These are phyloP conservation scores for Camelina sativa DNA, from an alignment of 345 rosid genomes.

Conservation along the genomic window DNA sequence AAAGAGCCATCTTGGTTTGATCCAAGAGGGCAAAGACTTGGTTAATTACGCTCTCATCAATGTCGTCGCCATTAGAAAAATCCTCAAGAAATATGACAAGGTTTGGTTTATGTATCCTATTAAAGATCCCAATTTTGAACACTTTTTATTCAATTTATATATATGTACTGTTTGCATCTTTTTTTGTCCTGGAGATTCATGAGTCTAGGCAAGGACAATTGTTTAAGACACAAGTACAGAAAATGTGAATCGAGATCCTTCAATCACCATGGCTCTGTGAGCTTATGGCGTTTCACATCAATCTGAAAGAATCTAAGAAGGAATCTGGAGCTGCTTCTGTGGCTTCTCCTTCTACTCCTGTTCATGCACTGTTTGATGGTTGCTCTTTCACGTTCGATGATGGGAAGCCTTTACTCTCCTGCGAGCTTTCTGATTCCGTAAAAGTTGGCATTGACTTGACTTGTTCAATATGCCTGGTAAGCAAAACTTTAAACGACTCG, in stretches of 20 bases:
- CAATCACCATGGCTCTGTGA: slow-evolving; percentile 96
- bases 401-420: slow-evolving; percentile 77
- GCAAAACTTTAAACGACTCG: slow-evolving; percentile 12
- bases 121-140: neutral
- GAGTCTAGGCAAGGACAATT: slow-evolving; percentile 93
- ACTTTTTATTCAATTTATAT: slow-evolving; percentile 15
- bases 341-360: slow-evolving; percentile 30
- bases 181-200: slow-evolving; percentile 62
- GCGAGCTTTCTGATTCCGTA: slow-evolving; percentile 75
- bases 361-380: slow-evolving; percentile 64
- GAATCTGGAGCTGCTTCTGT: slow-evolving; percentile 38
- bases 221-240: slow-evolving; percentile 81
- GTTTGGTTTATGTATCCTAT: slow-evolving; percentile 34
- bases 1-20: slow-evolving; percentile 59
- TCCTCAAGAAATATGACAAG: slow-evolving; percentile 96
- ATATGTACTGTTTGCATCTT: neutral
- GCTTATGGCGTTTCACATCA: slow-evolving; percentile 91
- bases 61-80: slow-evolving; percentile 81
- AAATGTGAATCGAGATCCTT: slow-evolving; percentile 86
- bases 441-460: slow-evolving; percentile 86
- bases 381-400: slow-evolving; percentile 64
- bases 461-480: slow-evolving; percentile 95
- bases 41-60: slow-evolving; percentile 87
- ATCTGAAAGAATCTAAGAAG: slow-evolving; percentile 63
- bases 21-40: slow-evolving; percentile 84